These are phyloP conservation scores for Fusarium siculi DNA, from an alignment of 2,329 filamentous ascomycete species.

Conservation along the genomic window DNA sequence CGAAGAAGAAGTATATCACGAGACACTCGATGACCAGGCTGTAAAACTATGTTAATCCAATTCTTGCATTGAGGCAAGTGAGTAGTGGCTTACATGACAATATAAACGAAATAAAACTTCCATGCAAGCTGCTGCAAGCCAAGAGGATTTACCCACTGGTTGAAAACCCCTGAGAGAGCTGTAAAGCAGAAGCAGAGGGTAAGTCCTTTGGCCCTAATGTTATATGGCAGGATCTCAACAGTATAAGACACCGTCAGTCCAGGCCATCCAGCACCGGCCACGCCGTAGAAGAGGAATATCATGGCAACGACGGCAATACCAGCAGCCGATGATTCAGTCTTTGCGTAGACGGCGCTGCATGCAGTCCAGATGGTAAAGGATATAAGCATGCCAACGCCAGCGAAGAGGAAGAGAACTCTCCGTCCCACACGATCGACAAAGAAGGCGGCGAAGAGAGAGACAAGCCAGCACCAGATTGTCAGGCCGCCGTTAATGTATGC, in stretches of 20 bases:
- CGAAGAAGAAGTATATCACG: conserved; percentile 42
- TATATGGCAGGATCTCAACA: conserved; percentile 39
- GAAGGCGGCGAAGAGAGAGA: conserved; percentile 38
- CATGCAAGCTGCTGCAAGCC: conserved; percentile 36
- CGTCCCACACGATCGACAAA: conserved; percentile 41
- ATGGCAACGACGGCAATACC: conserved; percentile 41
- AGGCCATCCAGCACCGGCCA: conserved; percentile 39
- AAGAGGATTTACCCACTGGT: conserved; percentile 42
- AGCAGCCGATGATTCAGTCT: conserved; percentile 27
- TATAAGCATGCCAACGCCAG: conserved; percentile 39
- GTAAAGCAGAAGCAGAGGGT: conserved; percentile 42
- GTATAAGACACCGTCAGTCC: conserved; percentile 41
- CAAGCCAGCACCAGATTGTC: conserved; percentile 41
- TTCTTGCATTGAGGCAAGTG: accelerated
- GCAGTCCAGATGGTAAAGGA: conserved; percentile 40
- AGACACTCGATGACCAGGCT: conserved; percentile 40
- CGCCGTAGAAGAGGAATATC: conserved; percentile 43
- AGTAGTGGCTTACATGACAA: conserved; percentile 32
- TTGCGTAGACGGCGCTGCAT: conserved; percentile 39
- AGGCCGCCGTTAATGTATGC: conserved; percentile 42
- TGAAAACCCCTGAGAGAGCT: conserved; percentile 38
- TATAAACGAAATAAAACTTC: conserved; percentile 42
- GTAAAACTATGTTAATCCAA: not conserved
- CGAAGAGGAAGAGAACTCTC: conserved; percentile 37
- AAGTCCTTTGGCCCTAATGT: conserved; percentile 40